Percentiles rank a stretch among this genome's conserved stretches.
phyloP scores from a whole-genome alignment of 805 yeast species.

The Starmera pachycereana region DNA sequence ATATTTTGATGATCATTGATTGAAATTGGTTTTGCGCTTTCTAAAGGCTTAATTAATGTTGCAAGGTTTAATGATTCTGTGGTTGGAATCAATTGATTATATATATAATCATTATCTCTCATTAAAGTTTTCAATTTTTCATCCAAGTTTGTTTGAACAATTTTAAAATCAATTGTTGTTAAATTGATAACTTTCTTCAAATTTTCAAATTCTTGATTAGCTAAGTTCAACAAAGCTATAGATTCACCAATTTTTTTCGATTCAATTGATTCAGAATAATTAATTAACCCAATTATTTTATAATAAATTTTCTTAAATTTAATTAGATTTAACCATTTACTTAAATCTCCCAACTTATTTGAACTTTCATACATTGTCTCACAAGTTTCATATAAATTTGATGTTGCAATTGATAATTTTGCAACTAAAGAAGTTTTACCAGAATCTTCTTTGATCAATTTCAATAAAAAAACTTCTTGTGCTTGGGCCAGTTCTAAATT shows the following conservation, averaged over 20 bases:
- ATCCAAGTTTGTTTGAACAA: slow-evolving; percentile 22
- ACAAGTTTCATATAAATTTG: slow-evolving; percentile 44
- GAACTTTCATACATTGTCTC: slow-evolving; percentile 31
- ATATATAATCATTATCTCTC: slow-evolving; percentile 85
- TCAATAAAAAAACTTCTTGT: slow-evolving; percentile 71
- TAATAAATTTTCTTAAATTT: slow-evolving; percentile 46
- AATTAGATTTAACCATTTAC: slow-evolving; percentile 40
- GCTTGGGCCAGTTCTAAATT: slow-evolving; percentile 76
- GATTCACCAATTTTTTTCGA: slow-evolving; percentile 65
- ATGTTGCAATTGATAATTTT: slow-evolving; percentile 58
- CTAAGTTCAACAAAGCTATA: slow-evolving; percentile 48
- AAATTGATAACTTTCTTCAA: slow-evolving; percentile 22
- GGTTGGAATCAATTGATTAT: slow-evolving; percentile 68
- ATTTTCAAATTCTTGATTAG: slow-evolving; percentile 30
- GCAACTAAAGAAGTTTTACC: slow-evolving; percentile 58
- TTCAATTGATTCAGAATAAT: slow-evolving; percentile 47
- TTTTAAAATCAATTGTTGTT: slow-evolving; percentile 23
- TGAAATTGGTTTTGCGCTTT: slow-evolving; percentile 53
- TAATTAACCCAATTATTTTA: slow-evolving; percentile 48
- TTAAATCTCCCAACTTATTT: slow-evolving; percentile 30
- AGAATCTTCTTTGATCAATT: slow-evolving; percentile 37
- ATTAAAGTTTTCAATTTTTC: slow-evolving; percentile 32
- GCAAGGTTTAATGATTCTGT: slow-evolving; percentile 32
- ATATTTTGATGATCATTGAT: slow-evolving; percentile 37
- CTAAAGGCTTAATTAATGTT: slow-evolving; percentile 58